Percentiles rank a stretch among this genome's conserved stretches.
These are phyloP conservation scores for Xylaria intraflava DNA, from an alignment of 495 filamentous ascomycete species.

Conservation along the genomic window DNA sequence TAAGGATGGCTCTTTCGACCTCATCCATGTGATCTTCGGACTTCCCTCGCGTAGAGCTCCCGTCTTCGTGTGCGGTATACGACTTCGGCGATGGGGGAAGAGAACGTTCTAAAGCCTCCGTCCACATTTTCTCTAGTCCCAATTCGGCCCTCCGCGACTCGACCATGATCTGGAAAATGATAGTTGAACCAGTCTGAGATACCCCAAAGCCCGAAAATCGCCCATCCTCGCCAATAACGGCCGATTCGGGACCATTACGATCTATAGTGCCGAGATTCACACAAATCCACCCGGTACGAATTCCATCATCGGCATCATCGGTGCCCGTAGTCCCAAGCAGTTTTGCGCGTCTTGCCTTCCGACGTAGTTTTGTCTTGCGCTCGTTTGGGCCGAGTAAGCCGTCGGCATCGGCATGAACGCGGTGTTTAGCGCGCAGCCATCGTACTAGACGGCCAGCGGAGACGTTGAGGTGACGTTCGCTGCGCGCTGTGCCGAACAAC, in stretches of 20 bases:
- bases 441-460: conserved; percentile 83
- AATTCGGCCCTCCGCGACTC: conserved; percentile 77
- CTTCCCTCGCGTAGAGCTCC: conserved; percentile 10
- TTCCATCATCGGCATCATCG: conserved; percentile 64
- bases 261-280: conserved; percentile 75
- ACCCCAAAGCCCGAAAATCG: conserved; percentile 71
- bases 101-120: conserved; percentile 41
- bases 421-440: conserved; percentile 69
- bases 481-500: conserved; percentile 87
- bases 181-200: conserved; percentile 42
- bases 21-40: conserved; percentile 17
- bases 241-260: conserved; percentile 35
- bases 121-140: conserved; percentile 78
- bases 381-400: conserved; percentile 86
- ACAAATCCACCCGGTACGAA: conserved; percentile 91
- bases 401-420: conserved; percentile 70
- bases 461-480: conserved; percentile 87
- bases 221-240: conserved; percentile 36
- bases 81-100: conserved; percentile 24
- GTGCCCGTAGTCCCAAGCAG: conserved; percentile 50
- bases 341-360: conserved; percentile 72
- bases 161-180: conserved; percentile 89
- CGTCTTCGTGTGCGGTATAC: conserved; percentile 19
- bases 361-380: conserved; percentile 75
- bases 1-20: conserved; percentile 26